Base-by-base conservation (phyloP, 345 rosid species). In the Populus euphratica region DNA sequence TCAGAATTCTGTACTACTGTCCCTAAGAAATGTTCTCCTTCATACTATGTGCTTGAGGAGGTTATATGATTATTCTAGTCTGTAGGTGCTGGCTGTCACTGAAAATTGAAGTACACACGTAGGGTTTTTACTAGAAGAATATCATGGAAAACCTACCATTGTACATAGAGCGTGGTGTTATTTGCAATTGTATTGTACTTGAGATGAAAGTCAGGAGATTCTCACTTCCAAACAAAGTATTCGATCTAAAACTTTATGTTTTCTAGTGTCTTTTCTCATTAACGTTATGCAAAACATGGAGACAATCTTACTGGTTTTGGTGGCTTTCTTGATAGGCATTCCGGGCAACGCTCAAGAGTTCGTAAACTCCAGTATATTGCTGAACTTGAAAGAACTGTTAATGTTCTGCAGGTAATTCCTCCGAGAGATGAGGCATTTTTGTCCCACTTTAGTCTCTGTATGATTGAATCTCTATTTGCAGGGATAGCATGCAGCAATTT, bases 281-380 rank as follows among this genome's bases (percentile, higher is more conserved):
- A n/a, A n/a, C 11, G 64, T 10, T n/a, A 9, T 3, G 64, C 29
- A 59, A 59, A 23, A 59, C 1, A 59, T 3, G 29, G 64, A 23
- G 64, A 9, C 29, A 23, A 59, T 56, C 63, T 59, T n/a, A 59
- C 29, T 59, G 6, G 64, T 59, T 56, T 59, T 59, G 14, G n/a
- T 59, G 64, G 64, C 64, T 23, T 74, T 76, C 70, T 68, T 72
- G 74, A 43, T 81, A 93, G 97, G 87, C 87, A 91, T 63, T 83
- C 90, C 4, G 95, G 93, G 76, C 96, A 91, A 76, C 97, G 93
- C 20, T 91, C 97, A 2, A 88, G 97, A 86, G 95, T 90, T 79
- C 94, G 97, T 21, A 90, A 90, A 77, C 94, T 91, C 77, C 92
- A 91, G 78, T 89, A 93, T 81, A 93, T 93, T 80, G 91, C 93